Base-by-base conservation (phyloP, 108 stramenopile genomes). In the Nannochloropsis granulata region DNA sequence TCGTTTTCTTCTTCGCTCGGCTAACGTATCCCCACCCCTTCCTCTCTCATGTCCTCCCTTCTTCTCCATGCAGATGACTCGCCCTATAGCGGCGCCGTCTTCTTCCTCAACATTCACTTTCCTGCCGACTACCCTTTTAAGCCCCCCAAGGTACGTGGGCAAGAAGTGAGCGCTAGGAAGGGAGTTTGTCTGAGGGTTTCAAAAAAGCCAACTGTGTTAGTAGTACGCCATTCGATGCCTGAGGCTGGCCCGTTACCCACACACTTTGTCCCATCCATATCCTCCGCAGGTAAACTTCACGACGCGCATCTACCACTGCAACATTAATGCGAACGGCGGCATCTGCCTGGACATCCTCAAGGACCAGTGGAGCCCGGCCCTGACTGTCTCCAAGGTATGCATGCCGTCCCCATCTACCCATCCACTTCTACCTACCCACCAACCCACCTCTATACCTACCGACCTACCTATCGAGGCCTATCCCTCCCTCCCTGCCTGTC, bases 321-420 rank as follows among this genome's bases (percentile, higher is more conserved):
- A 98, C 94, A 97, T 98, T 91, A 97, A 98, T 92, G 93, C 94
- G 80, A 97, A 97, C 90, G 98, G 98, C 80, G 96, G 96, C 14
- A 97, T 98, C 84, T 96, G 96, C 86, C 92, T 98, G 82, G 96
- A 97, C 84, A 97, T 97, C 88, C 93, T 97, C 89, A 96, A 97
- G 94, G 95, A 97, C 85, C 95, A 97, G 92, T 98, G 96, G 98
- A 94, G 94, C 85, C 98, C 96, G 78, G 96, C 96, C 42, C 90
- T 98, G 83, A 97, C 98, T 80, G 96, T 97, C 83, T 90, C 89
- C 94, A 98, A 98, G 93, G 88, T 88, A 82, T 12, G 84, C 13
- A 13, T 12, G 19, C 10, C 11, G 16, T 10, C n/a, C 21, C 56
- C 56, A 16, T 0, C n/a, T n/a, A 71, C 0, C 56, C 56, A n/a